Evolutionary conservation across 192 early-diverging fungal species (phyloP).

Genomic region (Spinellus fusiger): DNA sequence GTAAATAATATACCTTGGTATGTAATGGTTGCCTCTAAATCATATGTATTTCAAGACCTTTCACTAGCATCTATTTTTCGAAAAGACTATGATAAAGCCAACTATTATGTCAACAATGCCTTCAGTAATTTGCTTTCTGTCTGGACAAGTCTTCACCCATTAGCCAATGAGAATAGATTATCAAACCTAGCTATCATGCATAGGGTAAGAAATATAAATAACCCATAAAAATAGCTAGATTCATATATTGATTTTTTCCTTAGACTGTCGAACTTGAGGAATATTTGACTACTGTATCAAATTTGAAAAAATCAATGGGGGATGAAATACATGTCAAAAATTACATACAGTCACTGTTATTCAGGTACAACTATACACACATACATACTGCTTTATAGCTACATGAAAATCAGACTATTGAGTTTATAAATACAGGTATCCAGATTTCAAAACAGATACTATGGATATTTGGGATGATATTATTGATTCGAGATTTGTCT

Average conservation of each 20-base stretch:
- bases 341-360: constrained; percentile 1
- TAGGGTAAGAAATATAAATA: constrained; percentile 23
- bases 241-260: not conserved
- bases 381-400: no score
- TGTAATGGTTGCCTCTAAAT: not conserved
- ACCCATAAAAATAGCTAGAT: not conserved
- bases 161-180: constrained; percentile 36
- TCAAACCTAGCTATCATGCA: constrained; percentile 36
- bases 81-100: constrained; percentile 38
- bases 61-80: constrained; percentile 33
- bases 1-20: constrained; percentile 10
- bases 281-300: constrained; percentile 27
- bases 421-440: constrained; percentile 32
- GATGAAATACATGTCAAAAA: not conserved
- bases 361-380: constrained; percentile 2
- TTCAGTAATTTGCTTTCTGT: constrained; percentile 37
- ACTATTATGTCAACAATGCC: constrained; percentile 38
- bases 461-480: constrained; percentile 63
- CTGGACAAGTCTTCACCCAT: constrained; percentile 44
- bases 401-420: not conserved
- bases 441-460: constrained; percentile 36
- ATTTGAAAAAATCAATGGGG: not conserved
- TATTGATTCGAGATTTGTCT: constrained; percentile 36
- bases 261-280: constrained; percentile 54
- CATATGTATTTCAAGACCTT: constrained; percentile 26